phyloP scores from a whole-genome alignment of 345 rosid species.

The Punica granatum region DNA sequence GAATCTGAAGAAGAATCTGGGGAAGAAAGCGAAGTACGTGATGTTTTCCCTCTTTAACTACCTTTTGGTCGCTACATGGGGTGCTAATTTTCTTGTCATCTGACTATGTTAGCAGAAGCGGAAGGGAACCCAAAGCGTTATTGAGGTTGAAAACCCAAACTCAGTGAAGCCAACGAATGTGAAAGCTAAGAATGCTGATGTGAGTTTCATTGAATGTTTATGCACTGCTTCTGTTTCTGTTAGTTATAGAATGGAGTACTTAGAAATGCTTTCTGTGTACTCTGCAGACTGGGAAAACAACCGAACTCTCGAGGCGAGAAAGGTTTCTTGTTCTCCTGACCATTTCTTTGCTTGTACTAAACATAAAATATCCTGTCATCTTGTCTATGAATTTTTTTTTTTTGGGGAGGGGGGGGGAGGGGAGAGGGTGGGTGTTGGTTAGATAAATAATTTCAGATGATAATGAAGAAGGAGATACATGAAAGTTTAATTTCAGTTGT shows the following conservation, averaged over 20 bases:
- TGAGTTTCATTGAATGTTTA: constrained; percentile 23
- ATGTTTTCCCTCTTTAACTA: background rate
- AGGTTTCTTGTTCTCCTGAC: constrained; percentile 38
- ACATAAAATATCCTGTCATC: no score
- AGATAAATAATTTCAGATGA: background rate
- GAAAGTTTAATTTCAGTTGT: background rate
- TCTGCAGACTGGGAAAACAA: constrained; percentile 57
- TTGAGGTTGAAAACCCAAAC: constrained; percentile 86
- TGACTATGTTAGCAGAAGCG: constrained; percentile 38
- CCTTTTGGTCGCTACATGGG: background rate
- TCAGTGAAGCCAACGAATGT: constrained; percentile 58
- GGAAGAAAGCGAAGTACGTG: constrained; percentile 32
- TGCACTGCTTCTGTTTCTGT: background rate
- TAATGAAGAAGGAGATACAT: background rate
- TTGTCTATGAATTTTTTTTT: no score
- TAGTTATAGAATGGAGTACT: background rate
- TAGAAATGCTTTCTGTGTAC: background rate
- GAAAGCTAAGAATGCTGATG: constrained; percentile 71
- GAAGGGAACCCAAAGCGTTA: constrained; percentile 75
- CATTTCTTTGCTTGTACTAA: background rate
- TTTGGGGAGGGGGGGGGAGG: no score
- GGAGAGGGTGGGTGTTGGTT: no score
- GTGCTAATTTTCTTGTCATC: constrained; percentile 6
- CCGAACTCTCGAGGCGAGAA: constrained; percentile 97
- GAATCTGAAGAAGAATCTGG: constrained; percentile 47